phyloP scores from a whole-genome alignment of 257 asterid genomes.

The Marsdenia floribunda region DNA sequence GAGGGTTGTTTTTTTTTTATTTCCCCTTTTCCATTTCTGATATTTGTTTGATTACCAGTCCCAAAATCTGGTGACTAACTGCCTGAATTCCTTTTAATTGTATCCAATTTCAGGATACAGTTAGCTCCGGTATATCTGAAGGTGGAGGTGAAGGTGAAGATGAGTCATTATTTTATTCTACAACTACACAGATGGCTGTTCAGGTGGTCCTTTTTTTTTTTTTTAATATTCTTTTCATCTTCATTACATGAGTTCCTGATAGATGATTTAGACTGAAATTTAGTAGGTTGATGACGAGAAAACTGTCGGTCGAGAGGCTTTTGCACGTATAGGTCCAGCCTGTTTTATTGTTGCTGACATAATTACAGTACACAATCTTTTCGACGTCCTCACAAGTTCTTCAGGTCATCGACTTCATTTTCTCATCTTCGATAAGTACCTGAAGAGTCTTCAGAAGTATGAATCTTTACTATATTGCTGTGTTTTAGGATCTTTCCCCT shows the following conservation, averaged over 20 bases:
- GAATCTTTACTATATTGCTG: conserved; percentile 33
- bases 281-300: conserved; percentile 74
- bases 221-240: neutral
- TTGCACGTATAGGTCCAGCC: conserved; percentile 90
- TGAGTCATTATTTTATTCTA: conserved; percentile 75
- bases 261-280: conserved; percentile 4
- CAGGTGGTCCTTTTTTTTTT: conserved; percentile 44
- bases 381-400: conserved; percentile 65
- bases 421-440: conserved; percentile 75
- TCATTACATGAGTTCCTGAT: conserved; percentile 6
- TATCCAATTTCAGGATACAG: conserved; percentile 39
- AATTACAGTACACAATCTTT: conserved; percentile 84
- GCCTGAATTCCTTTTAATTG: neutral
- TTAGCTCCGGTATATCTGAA: conserved; percentile 40
- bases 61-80: neutral
- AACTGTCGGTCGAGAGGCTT: conserved; percentile 85
- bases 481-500: conserved; percentile 8
- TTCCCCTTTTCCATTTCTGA: neutral
- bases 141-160: conserved; percentile 69
- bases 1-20: neutral
- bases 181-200: conserved; percentile 82
- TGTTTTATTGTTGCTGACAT: conserved; percentile 70
- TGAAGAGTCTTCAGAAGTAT: conserved; percentile 80
- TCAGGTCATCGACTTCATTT: conserved; percentile 75
- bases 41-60: conserved; percentile 1